A percentile compares a stretch with the other conserved stretches of the same genome.
phyloP scores from a whole-genome alignment of 176 grass and related monocot genomes.

The Pontederia crassipes region DNA sequence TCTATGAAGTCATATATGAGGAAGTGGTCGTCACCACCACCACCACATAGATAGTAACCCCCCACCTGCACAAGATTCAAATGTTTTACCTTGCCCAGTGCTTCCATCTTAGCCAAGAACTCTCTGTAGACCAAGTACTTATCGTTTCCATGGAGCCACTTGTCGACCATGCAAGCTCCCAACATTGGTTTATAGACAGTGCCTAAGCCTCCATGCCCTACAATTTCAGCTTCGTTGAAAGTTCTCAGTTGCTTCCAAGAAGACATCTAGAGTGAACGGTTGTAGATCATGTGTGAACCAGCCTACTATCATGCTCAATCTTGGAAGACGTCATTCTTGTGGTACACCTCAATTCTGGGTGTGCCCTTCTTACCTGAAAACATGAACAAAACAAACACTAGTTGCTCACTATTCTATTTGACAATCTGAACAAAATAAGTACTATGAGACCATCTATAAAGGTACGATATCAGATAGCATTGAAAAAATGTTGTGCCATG shows the following conservation, averaged over 20 bases:
- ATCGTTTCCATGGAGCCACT: slow-evolving; percentile 73
- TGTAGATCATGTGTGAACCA: slow-evolving; percentile 67
- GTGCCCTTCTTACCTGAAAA: too few species aligned
- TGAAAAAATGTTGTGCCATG: slow-evolving; percentile 31
- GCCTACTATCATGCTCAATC: slow-evolving; percentile 41
- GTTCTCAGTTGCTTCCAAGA: slow-evolving; percentile 79
- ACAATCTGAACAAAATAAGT: too few species aligned
- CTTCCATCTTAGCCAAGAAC: slow-evolving; percentile 92
- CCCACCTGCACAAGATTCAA: slow-evolving; percentile 75
- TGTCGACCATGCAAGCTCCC: slow-evolving; percentile 57
- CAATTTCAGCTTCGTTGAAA: slow-evolving; percentile 79
- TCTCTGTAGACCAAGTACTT: slow-evolving; percentile 68
- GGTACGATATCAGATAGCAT: slow-evolving; percentile 21
- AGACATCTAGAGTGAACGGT: slow-evolving; percentile 65
- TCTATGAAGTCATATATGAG: slow-evolving; percentile 95
- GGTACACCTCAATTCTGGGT: too few species aligned
- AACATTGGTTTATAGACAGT: slow-evolving; percentile 77
- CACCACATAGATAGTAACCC: slow-evolving; percentile 82
- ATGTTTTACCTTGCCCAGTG: slow-evolving; percentile 94
- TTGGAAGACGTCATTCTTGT: too few species aligned
- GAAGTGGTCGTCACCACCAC: slow-evolving; percentile 55
- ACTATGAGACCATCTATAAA: too few species aligned
- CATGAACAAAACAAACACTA: too few species aligned
- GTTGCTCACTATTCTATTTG: too few species aligned
- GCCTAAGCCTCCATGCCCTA: slow-evolving; percentile 86